Base-by-base conservation (phyloP, 2,329 filamentous ascomycete genomes). In the Blumeriella jaapii region DNA sequence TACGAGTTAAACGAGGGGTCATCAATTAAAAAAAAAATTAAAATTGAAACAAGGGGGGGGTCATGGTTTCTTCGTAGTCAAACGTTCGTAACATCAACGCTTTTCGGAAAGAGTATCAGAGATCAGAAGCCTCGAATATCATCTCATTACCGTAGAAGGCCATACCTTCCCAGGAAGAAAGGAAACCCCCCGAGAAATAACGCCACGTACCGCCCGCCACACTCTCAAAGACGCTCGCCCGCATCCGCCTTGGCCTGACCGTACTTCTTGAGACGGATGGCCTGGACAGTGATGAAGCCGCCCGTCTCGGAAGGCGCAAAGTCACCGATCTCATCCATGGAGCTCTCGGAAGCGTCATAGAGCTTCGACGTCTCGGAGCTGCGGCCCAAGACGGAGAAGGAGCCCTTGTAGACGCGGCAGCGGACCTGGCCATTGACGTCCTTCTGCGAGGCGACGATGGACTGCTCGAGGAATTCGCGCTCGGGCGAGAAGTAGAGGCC, bases 171-270 rank as follows among this genome's bases (percentile, higher is more conserved):
- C n/a, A n/a, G n/a, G n/a, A n/a, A n/a, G n/a, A n/a, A 24, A 4
- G 12, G 20, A 24, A n/a, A 24, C 3, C 3, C 22, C 22, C 7
- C 12, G 4, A n/a, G 22, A 24, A n/a, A 24, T 24, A 24, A 30
- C 28, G 28, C 28, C 28, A n/a, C 9, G 10, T 5, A 20, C 10
- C 15, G 10, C 28, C 10, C 14, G 14, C 19, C 6, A 7, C 15
- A 10, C 15, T 25, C 8, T 31, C 17, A 54, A 34, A 54, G 78
- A 46, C 87, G 87, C 61, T 77, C 95, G 29, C 78, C 69, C 63
- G 78, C 83, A 42, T 69, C 68, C 58, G 87, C 82, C 56, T 82
- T 66, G 7, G 82, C 96, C 62, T 96, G 87, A 64, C 65, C 64
- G 40, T 63, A 68, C 59, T 71, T 78, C 60, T 74, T 46, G 17